These are phyloP conservation scores for Hypoxylon sp. DNA, from an alignment of 2,329 filamentous ascomycete genomes.

Conservation along the genomic window DNA sequence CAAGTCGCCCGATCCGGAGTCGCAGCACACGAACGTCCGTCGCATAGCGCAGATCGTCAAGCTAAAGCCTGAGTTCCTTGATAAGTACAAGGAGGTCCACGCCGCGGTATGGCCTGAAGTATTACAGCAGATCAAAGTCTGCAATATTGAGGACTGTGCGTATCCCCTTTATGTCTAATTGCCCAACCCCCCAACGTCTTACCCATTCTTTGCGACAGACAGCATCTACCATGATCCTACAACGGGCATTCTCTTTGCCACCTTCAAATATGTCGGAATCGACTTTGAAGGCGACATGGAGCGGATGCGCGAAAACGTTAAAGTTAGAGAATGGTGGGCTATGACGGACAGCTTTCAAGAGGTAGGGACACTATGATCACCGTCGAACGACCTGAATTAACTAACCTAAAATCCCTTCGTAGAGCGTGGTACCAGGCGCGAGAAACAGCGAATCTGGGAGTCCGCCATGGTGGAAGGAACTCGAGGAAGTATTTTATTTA, in stretches of 20 bases:
- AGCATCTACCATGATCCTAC: constrained; percentile 77
- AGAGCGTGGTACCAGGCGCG: constrained; percentile 67
- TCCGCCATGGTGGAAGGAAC: constrained; percentile 75
- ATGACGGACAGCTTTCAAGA: constrained; percentile 84
- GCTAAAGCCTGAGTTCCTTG: constrained; percentile 73
- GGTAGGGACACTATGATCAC: constrained; percentile 46
- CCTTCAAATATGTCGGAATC: constrained; percentile 82
- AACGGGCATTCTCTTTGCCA: constrained; percentile 75
- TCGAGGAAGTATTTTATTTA: constrained; percentile 77
- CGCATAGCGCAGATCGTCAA: constrained; percentile 79
- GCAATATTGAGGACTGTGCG: constrained; percentile 79
- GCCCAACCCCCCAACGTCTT: constrained; percentile 1
- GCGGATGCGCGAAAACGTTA: constrained; percentile 77
- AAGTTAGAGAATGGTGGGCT: constrained; percentile 82
- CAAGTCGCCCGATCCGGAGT: constrained; percentile 41
- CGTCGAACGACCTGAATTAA: neutral
- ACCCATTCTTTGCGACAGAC: constrained; percentile 58
- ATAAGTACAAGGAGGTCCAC: constrained; percentile 80
- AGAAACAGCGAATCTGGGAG: constrained; percentile 68
- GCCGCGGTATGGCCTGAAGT: constrained; percentile 83
- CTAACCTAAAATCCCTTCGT: constrained; percentile 8
- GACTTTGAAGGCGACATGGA: constrained; percentile 81
- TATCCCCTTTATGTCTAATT: constrained; percentile 21
- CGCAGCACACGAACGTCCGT: constrained; percentile 58
- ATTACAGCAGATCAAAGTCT: constrained; percentile 78